These are phyloP conservation scores for Fraxinus excelsior DNA, from an alignment of 257 asterid genomes.

Conservation along the genomic window DNA sequence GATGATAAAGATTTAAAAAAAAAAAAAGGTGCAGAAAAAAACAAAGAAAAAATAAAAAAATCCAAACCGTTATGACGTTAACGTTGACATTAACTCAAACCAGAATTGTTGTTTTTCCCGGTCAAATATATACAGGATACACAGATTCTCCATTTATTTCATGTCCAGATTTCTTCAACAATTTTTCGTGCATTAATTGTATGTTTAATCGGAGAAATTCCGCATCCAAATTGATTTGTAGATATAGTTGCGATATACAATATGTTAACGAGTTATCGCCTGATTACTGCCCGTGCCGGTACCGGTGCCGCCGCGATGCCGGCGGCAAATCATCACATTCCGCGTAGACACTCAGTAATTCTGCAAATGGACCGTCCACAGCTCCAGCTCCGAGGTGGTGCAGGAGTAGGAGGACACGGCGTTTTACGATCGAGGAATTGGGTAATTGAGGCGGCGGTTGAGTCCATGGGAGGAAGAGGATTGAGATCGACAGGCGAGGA, in stretches of 20 bases:
- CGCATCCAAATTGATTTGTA: neutral
- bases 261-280: constrained; percentile 42
- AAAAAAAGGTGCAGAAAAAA: neutral
- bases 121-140: neutral
- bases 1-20: no score
- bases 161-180: neutral
- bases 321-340: constrained; percentile 31
- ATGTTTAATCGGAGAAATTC: neutral
- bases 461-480: constrained; percentile 23
- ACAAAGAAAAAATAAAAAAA: neutral
- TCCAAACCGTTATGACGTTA: neutral
- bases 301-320: constrained; percentile 28
- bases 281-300: constrained; percentile 24
- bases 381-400: constrained; percentile 23
- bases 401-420: constrained; percentile 9
- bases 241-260: neutral
- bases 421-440: constrained; percentile 35
- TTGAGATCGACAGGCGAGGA: constrained; percentile 13
- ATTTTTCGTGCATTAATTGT: neutral
- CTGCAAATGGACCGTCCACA: constrained; percentile 25
- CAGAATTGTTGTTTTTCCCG: neutral
- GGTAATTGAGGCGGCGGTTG: constrained; percentile 40
- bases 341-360: constrained; percentile 21
- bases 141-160: neutral
- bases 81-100: neutral